Evolutionary conservation across 257 asterid genomes (phyloP).

Genomic region (Solanum medicagineum): DNA sequence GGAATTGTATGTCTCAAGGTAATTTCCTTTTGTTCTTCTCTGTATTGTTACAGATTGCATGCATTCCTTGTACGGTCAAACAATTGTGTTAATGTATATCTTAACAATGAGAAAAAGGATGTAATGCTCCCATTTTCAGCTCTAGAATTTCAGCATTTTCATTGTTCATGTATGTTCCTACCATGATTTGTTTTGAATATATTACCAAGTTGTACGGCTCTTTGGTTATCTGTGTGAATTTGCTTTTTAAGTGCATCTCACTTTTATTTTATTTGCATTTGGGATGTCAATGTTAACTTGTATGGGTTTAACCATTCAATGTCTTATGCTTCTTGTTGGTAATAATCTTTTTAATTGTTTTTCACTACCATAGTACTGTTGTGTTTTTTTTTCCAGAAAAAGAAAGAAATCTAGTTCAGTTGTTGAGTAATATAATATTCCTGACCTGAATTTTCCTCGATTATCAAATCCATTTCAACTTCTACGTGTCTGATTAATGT

Average conservation of each 20-base stretch:
- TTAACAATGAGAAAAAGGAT: neutral
- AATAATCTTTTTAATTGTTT: neutral
- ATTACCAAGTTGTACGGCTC: neutral
- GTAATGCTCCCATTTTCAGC: neutral
- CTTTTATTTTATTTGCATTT: neutral
- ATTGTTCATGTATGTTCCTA: neutral
- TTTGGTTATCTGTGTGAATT: neutral
- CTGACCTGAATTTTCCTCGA: neutral
- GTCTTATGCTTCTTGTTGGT: neutral
- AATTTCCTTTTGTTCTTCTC: neutral
- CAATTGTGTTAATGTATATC: neutral
- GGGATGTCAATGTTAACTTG: neutral
- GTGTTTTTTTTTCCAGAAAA: neutral
- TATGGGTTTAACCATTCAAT: neutral
- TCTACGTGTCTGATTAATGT: neutral
- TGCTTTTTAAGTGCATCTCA: neutral
- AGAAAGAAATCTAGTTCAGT: neutral
- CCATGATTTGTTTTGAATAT: neutral
- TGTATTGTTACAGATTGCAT: neutral
- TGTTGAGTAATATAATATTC: neutral
- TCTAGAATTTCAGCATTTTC: neutral
- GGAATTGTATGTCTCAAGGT: slow-evolving; percentile 42
- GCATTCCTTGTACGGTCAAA: neutral
- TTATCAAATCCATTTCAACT: neutral
- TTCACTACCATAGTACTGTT: neutral